Evolutionary conservation across 2,329 filamentous ascomycete genomes (phyloP).

Genomic region (Cladophialophora exuberans): DNA sequence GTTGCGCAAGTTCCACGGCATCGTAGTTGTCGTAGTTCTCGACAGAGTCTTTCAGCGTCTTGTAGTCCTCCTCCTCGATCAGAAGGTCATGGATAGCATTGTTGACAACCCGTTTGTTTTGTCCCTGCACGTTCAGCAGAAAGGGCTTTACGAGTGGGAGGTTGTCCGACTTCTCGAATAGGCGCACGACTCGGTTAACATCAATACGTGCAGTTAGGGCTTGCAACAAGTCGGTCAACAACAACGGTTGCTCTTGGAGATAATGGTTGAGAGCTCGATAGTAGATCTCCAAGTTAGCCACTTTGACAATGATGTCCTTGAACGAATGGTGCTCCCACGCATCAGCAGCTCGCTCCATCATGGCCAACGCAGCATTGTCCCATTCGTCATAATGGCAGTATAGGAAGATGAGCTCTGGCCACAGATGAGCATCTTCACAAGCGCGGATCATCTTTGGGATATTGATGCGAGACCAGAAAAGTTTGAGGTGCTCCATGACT

Average conservation of each 20-base stretch:
- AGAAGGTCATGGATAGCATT: slow-evolving; percentile 96
- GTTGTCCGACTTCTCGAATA: slow-evolving; percentile 99
- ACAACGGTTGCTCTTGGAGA: slow-evolving; percentile 91
- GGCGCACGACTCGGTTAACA: slow-evolving; percentile 97
- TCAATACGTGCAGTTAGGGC: slow-evolving; percentile 91
- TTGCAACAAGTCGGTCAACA: slow-evolving; percentile 94
- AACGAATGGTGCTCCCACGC: slow-evolving; percentile 99
- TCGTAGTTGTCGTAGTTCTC: slow-evolving; percentile 99
- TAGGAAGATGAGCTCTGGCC: slow-evolving; percentile 96
- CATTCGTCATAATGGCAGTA: slow-evolving; percentile 99
- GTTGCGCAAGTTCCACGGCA: slow-evolving; percentile 84
- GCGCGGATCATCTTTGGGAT: slow-evolving; percentile 95
- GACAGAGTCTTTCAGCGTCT: slow-evolving; percentile 95
- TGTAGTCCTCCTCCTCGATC: slow-evolving; percentile 99
- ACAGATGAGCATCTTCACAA: slow-evolving; percentile 91
- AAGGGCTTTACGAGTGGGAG: slow-evolving; percentile 98
- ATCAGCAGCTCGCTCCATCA: slow-evolving; percentile 97
- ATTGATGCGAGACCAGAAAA: slow-evolving; percentile 98
- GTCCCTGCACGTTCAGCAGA: slow-evolving; percentile 89
- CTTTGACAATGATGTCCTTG: slow-evolving; percentile 98
- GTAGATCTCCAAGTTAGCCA: slow-evolving; percentile 98
- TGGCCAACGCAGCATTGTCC: slow-evolving; percentile 93
- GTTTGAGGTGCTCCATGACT: slow-evolving; percentile 97
- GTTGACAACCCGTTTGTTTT: slow-evolving; percentile 98
- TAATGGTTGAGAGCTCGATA: slow-evolving; percentile 98